Evolutionary conservation across 768 basidiomycete genomes (phyloP).

Genomic region (Trametes coccinea): DNA sequence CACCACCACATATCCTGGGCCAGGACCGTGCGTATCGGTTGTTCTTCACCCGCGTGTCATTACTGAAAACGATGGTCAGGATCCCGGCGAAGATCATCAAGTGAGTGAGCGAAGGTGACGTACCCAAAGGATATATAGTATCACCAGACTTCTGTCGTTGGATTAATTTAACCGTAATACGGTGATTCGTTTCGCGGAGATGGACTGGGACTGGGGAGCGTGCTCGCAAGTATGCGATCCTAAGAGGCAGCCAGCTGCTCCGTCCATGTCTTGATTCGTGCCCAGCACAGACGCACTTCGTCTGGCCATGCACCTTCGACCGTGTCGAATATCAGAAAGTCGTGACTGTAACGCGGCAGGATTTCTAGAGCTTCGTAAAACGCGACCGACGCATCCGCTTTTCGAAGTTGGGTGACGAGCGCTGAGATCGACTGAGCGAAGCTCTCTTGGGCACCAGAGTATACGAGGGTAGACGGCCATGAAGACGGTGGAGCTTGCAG

Average conservation of each 20-base stretch:
- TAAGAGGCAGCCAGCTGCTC: not conserved
- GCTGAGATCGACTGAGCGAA: slow-evolving; percentile 7
- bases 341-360: slow-evolving; percentile 12
- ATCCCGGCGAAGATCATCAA: slow-evolving; percentile 6
- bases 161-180: too few relatives aligned
- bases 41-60: not conserved
- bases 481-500: slow-evolving; percentile 3
- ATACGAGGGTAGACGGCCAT: slow-evolving; percentile 18
- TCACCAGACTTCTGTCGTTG: too few relatives aligned
- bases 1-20: slow-evolving; percentile 11
- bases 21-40: slow-evolving; percentile 1
- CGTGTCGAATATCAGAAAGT: slow-evolving; percentile 12
- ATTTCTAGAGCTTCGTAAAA: slow-evolving; percentile 1
- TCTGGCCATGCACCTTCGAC: slow-evolving; percentile 11
- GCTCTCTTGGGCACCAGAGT: slow-evolving; percentile 8
- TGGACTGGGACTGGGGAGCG: not conserved
- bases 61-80: not conserved
- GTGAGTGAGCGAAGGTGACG: not conserved
- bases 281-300: slow-evolving; percentile 13
- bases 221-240: too few relatives aligned
- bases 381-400: not conserved
- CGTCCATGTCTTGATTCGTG: slow-evolving; percentile 7
- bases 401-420: not conserved
- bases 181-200: not conserved
- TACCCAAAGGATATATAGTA: not conserved